Base-by-base conservation (phyloP, 75 land plant genomes). In the Picea sitchensis region DNA sequence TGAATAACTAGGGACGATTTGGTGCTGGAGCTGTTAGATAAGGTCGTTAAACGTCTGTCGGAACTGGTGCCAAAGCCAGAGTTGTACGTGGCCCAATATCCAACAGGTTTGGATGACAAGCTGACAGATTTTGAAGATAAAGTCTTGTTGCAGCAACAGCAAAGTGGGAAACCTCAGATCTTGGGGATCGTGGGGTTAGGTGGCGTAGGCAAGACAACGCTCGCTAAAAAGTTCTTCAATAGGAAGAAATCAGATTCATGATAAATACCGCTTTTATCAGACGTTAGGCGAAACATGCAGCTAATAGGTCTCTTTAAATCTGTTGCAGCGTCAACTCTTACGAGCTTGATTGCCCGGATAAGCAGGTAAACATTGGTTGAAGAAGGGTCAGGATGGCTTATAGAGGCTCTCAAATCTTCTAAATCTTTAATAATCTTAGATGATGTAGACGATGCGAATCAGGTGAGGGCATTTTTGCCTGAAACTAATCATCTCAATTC, bases 141-240 rank as follows among this genome's bases (percentile, higher is more conserved):
- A 68, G 6, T 68, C 34, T 17, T 5, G n/a, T 18, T 34, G 47
- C 3, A 4, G 44, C 44, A 41, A 41, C 73, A 77, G 36, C 61
- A 68, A 77, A 67, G 82, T 17, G 61, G 36, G 5, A 14, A 11
- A 34, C 44, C 14, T 15, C 34, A 68, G 14, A 20, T 68, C 17
- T 38, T 68, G n/a, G 72, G 72, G 15, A 72, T 56, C 8, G 76
- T 72, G 1, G 38, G 58, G 17, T n/a, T 75, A 44, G 44, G 58
- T 7, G 72, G 72, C 12, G 47, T 61, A 5, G 30, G 60, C 17
- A 80, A 56, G 30, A 80, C 81, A 58, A 57, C 72, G 5, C 72
- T 68, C 2, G 72, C 72, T n/a, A 68, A 38, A 18, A 18, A 38
- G n/a, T 34, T 68, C 15, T 68, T 34, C n/a, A 34, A 68, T 7